Conservation (phyloP, 768 basidiomycete genomes). For the Pleurotus pulmonarius region DNA sequence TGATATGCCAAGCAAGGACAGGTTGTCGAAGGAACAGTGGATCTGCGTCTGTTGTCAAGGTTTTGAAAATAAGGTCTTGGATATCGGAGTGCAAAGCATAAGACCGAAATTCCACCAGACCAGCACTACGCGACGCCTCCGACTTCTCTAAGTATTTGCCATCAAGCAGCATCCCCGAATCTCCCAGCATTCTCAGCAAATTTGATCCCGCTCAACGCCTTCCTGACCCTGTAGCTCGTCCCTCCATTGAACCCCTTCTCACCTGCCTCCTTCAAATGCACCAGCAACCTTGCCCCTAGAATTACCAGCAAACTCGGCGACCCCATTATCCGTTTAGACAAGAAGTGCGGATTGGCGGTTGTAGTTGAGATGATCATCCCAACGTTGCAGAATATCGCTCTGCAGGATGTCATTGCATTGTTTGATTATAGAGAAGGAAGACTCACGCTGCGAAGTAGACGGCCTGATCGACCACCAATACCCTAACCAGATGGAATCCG, state of each 20-base stretch:
- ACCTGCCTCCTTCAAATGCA: background rate
- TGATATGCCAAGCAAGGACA: too few relatives aligned
- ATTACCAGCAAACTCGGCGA: background rate
- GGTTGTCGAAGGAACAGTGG: too few relatives aligned
- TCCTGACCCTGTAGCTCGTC: background rate
- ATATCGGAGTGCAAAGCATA: too few relatives aligned
- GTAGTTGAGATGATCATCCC: slow-evolving; percentile 2
- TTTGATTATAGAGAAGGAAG: too few relatives aligned
- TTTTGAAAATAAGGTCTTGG: too few relatives aligned
- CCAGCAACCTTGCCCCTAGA: background rate
- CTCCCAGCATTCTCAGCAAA: too few relatives aligned
- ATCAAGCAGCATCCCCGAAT: too few relatives aligned
- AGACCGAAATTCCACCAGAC: too few relatives aligned
- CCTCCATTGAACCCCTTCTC: background rate
- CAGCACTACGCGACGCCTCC: too few relatives aligned
- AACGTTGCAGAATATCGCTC: slow-evolving; percentile 5
- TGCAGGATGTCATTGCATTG: background rate
- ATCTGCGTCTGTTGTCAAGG: too few relatives aligned
- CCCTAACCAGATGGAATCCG: background rate
- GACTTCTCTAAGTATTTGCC: too few relatives aligned
- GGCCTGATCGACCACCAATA: background rate
- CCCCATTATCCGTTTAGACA: background rate
- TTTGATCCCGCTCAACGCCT: too few relatives aligned
- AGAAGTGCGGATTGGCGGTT: background rate
- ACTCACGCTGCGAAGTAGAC: slow-evolving; percentile 4